Evolutionary conservation across 176 grass and related monocot genomes (phyloP).

Genomic region (Aegilops tauschii): DNA sequence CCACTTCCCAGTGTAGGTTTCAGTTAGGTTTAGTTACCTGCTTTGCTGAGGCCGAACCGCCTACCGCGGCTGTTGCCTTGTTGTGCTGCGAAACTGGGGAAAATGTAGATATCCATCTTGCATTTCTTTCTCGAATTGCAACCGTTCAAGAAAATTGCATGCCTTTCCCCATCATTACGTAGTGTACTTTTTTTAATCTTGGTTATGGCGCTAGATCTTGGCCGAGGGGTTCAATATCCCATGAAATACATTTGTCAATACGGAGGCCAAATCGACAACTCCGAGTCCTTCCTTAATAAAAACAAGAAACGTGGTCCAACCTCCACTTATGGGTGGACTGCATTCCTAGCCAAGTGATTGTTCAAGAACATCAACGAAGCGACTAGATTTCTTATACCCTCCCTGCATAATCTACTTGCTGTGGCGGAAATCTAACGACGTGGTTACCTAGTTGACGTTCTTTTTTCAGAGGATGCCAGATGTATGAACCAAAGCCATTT

Average conservation of each 20-base stretch:
- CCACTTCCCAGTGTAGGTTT: not conserved
- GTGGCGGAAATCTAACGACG: not conserved
- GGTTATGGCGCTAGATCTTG: not conserved
- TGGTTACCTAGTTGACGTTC: not conserved
- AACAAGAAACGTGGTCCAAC: too few relatives aligned
- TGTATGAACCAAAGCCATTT: not conserved
- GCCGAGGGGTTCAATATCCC: not conserved
- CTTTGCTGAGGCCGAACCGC: not conserved
- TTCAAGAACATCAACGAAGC: not conserved
- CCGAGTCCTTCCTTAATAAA: too few relatives aligned
- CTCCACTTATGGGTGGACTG: not conserved
- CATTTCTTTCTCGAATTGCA: too few relatives aligned
- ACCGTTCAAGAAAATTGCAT: too few relatives aligned
- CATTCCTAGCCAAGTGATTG: not conserved
- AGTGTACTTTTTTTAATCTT: not conserved
- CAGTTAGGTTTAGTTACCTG: not conserved
- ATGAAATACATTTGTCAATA: not conserved
- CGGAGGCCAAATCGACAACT: not conserved
- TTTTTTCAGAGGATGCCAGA: not conserved
- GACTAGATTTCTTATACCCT: not conserved
- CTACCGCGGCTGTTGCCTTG: not conserved
- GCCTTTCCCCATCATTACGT: not conserved
- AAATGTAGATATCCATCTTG: too few relatives aligned
- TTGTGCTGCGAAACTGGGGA: too few relatives aligned
- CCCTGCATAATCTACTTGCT: not conserved